A percentile compares a stretch with the other conserved stretches of the same genome.
These are phyloP conservation scores for Casaregolazyma suthepensis DNA, from an alignment of 1,139 yeast genomes.

Conservation along the genomic window DNA sequence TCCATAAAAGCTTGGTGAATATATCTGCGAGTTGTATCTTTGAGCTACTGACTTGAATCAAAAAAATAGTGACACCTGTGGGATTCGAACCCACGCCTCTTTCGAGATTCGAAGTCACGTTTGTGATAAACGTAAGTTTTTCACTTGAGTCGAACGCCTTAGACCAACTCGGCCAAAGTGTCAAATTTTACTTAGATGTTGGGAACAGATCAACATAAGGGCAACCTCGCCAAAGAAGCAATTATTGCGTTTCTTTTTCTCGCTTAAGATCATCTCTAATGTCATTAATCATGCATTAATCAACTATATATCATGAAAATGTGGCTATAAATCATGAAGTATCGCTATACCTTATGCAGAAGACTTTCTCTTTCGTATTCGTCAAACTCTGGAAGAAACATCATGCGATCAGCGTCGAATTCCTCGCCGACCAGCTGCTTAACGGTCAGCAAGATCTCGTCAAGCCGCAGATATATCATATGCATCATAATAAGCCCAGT, in stretches of 20 bases:
- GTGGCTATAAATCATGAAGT: no score
- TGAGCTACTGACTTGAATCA: no score
- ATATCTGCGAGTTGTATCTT: no score
- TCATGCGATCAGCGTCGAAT: conserved; percentile 19
- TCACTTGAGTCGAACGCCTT: conserved; percentile 29
- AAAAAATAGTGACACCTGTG: conserved; percentile 26
- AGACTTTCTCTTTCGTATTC: conserved; percentile 9
- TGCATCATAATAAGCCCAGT: conserved; percentile 23
- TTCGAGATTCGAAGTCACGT: conserved; percentile 27
- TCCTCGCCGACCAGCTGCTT: conserved; percentile 30
- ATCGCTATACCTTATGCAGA: background rate
- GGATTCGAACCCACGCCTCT: conserved; percentile 31
- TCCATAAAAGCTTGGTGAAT: no score
- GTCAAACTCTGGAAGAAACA: conserved; percentile 9
- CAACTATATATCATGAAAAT: background rate
- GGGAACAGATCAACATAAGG: background rate
- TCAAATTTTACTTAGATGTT: conserved; percentile 9
- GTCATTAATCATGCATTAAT: background rate
- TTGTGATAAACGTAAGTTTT: conserved; percentile 19
- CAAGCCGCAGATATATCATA: conserved; percentile 26
- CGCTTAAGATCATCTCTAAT: background rate
- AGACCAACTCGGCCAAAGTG: conserved; percentile 30
- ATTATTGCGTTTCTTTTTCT: background rate
- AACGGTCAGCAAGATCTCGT: conserved; percentile 23
- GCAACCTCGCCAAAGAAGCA: background rate